A percentile compares a stretch with the other conserved stretches of the same genome.
These are phyloP conservation scores for Cryptococcus jaspeensis DNA, from an alignment of 1,284 basidiomycete genomes.

Conservation along the genomic window DNA sequence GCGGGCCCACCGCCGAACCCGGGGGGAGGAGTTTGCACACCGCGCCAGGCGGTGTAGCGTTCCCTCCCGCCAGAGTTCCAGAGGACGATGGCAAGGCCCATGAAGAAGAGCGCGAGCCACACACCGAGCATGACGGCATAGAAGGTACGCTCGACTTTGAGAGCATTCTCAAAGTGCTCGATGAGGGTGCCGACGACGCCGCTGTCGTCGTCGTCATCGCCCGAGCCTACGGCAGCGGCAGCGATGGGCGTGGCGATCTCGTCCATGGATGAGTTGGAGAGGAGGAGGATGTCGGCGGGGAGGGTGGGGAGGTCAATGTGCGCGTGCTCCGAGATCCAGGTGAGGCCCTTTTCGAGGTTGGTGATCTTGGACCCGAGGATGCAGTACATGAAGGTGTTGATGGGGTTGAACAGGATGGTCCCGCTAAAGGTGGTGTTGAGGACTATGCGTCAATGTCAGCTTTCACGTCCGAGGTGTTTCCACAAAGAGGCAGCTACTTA, in stretches of 20 bases:
- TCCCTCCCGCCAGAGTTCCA: slow-evolving; percentile 43
- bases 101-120: slow-evolving; percentile 57
- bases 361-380: slow-evolving; percentile 85
- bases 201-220: slow-evolving; percentile 52
- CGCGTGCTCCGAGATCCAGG: slow-evolving; percentile 87
- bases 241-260: slow-evolving; percentile 77
- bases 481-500: slow-evolving; percentile 20
- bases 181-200: slow-evolving; percentile 75
- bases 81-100: slow-evolving; percentile 38
- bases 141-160: slow-evolving; percentile 77
- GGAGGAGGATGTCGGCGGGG: slow-evolving; percentile 68
- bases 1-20: background rate
- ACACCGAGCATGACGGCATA: slow-evolving; percentile 76
- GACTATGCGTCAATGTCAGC: slow-evolving; percentile 37
- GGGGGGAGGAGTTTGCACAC: background rate
- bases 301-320: slow-evolving; percentile 72
- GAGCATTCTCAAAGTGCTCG: slow-evolving; percentile 65
- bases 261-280: slow-evolving; percentile 67
- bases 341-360: slow-evolving; percentile 80
- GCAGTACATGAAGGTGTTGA: slow-evolving; percentile 85
- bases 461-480: background rate
- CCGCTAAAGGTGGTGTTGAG: slow-evolving; percentile 74
- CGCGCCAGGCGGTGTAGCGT: slow-evolving; percentile 18
- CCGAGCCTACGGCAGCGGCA: slow-evolving; percentile 70
- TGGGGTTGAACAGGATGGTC: slow-evolving; percentile 73